A percentile compares a stretch with the other conserved stretches of the same genome.
Evolutionary conservation across 768 basidiomycete genomes (phyloP).

Genomic region (Xerocomus brunneocitrinus): DNA sequence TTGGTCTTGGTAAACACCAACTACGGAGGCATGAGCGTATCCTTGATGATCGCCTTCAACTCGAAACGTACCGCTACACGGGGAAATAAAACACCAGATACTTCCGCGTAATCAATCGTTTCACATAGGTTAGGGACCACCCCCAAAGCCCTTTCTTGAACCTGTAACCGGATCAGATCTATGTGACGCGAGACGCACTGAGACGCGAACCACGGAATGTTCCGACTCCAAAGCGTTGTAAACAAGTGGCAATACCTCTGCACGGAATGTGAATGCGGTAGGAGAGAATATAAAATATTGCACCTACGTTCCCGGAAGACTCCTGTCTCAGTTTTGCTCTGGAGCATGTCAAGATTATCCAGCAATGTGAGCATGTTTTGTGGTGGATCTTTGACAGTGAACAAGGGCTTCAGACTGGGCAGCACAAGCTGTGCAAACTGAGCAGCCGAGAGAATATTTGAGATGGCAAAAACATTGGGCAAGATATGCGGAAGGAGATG

Average conservation of each 20-base stretch:
- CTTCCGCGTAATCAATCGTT: constrained; percentile 91
- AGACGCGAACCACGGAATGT: constrained; percentile 60
- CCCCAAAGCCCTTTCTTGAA: constrained; percentile 88
- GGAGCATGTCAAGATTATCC: constrained; percentile 83
- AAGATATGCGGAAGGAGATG: constrained; percentile 91
- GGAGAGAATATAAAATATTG: not conserved
- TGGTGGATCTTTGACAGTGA: constrained; percentile 88
- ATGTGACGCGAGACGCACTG: not conserved
- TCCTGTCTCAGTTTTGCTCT: constrained; percentile 81
- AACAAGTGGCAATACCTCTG: constrained; percentile 93
- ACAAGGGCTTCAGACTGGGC: constrained; percentile 86
- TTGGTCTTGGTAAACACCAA: constrained; percentile 92
- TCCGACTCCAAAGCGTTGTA: constrained; percentile 98
- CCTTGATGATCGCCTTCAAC: constrained; percentile 7
- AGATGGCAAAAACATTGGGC: constrained; percentile 92
- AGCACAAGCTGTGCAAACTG: constrained; percentile 83
- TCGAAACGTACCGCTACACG: constrained; percentile 73
- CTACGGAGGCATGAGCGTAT: constrained; percentile 37
- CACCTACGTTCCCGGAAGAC: constrained; percentile 85
- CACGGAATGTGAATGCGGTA: constrained; percentile 2
- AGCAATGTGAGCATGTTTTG: constrained; percentile 94
- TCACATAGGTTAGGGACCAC: constrained; percentile 86
- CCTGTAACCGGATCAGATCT: constrained; percentile 38
- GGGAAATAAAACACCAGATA: constrained; percentile 85
- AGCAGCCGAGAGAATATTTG: constrained; percentile 63